Conservation (phyloP, 768 basidiomycete species). For the Hortiboletus flavorubellus region DNA sequence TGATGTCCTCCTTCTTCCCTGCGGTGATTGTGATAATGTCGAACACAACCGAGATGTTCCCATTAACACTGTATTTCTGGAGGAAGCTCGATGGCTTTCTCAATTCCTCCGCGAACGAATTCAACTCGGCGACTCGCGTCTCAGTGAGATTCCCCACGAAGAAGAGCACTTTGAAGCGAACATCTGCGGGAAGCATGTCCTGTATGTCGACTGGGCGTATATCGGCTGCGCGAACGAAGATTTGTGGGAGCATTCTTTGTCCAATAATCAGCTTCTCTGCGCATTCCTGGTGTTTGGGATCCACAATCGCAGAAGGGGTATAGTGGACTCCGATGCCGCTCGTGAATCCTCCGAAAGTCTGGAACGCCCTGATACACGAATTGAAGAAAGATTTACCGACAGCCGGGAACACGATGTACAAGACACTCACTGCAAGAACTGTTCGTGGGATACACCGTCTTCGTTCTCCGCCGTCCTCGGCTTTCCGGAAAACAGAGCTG, state of each 20-base stretch:
- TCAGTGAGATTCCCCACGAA: slow-evolving; percentile 32
- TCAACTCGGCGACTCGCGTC: slow-evolving; percentile 19
- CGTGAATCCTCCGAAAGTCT: slow-evolving; percentile 36
- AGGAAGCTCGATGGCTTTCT: slow-evolving; percentile 25
- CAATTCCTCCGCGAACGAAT: slow-evolving; percentile 28
- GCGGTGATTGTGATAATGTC: slow-evolving; percentile 27
- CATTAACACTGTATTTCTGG: slow-evolving; percentile 25
- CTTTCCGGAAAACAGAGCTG: slow-evolving; percentile 66
- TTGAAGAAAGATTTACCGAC: not conserved
- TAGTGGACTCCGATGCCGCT: slow-evolving; percentile 42
- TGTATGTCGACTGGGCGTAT: slow-evolving; percentile 38
- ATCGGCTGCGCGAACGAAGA: slow-evolving; percentile 36
- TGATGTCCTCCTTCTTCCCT: slow-evolving; percentile 32
- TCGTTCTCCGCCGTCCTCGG: slow-evolving; percentile 45
- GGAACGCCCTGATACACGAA: slow-evolving; percentile 25
- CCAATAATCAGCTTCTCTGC: slow-evolving; percentile 36
- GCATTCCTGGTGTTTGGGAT: slow-evolving; percentile 27
- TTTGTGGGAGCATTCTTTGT: slow-evolving; percentile 37
- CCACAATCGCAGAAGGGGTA: slow-evolving; percentile 34
- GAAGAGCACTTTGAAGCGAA: slow-evolving; percentile 37
- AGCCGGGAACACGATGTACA: not conserved
- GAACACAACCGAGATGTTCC: slow-evolving; percentile 29
- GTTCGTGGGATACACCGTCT: slow-evolving; percentile 32
- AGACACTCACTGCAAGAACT: slow-evolving; percentile 31
- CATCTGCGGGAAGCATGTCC: slow-evolving; percentile 38